Conservation (phyloP, 768 basidiomycete species). For the Kwoniella dendrophila region DNA sequence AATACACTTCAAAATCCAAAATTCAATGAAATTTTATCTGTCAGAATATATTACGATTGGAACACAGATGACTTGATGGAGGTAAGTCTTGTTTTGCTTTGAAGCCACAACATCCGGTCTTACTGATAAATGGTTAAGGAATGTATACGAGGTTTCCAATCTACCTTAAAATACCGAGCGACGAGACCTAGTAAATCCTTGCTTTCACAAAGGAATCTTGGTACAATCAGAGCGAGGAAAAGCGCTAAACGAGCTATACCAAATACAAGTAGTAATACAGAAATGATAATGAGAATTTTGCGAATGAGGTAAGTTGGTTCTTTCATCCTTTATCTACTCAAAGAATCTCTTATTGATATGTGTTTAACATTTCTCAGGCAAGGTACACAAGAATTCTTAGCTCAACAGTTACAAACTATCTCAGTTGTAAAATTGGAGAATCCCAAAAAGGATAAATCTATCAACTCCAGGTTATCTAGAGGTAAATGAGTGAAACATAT, state of each 20-base stretch:
- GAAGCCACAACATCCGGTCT: conserved; percentile 15
- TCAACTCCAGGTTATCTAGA: conserved; percentile 10
- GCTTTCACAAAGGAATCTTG: conserved; percentile 86
- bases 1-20: conserved; percentile 89
- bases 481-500: neutral
- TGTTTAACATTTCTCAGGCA: conserved; percentile 19
- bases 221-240: conserved; percentile 93
- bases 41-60: conserved; percentile 96
- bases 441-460: conserved; percentile 33
- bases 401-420: conserved; percentile 49
- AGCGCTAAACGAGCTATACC: conserved; percentile 84
- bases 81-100: conserved; percentile 34
- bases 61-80: conserved; percentile 58
- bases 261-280: conserved; percentile 66
- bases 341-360: neutral
- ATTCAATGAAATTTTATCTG: conserved; percentile 85
- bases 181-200: conserved; percentile 93
- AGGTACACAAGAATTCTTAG: conserved; percentile 52
- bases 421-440: conserved; percentile 46
- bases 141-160: conserved; percentile 93
- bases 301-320: conserved; percentile 76
- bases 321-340: neutral
- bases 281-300: conserved; percentile 90
- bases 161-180: conserved; percentile 73
- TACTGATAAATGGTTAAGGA: conserved; percentile 61